A percentile compares a stretch with the other conserved stretches of the same genome.
phyloP scores from a whole-genome alignment of 805 yeast genomes.

The Hanseniaspora pseudoguilliermondii region DNA sequence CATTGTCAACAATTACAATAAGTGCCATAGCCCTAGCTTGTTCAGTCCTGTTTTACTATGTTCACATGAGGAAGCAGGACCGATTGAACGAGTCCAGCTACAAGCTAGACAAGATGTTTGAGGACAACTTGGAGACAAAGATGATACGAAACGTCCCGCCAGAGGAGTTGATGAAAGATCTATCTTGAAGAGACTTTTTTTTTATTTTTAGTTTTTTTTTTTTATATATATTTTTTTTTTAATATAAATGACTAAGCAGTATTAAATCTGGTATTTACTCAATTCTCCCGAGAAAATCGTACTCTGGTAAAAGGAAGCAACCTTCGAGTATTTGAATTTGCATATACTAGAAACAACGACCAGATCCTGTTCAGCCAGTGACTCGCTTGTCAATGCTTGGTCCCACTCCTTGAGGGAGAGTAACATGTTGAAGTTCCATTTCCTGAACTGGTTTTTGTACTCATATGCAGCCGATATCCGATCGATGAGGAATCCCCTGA shows the following conservation, averaged over 20 bases:
- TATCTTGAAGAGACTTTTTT: conserved; percentile 14
- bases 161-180: conserved; percentile 34
- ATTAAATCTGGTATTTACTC: background rate
- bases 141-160: conserved; percentile 56
- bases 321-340: background rate
- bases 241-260: no score
- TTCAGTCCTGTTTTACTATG: conserved; percentile 20
- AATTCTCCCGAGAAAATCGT: background rate
- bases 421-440: background rate
- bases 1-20: conserved; percentile 46
- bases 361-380: background rate
- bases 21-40: conserved; percentile 32
- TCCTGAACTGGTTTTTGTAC: background rate
- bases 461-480: background rate
- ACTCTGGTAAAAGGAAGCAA: background rate
- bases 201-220: conserved; percentile 4
- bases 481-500: conserved; percentile 2
- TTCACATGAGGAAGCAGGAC: conserved; percentile 28
- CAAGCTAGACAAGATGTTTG: conserved; percentile 25
- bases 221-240: background rate
- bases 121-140: conserved; percentile 48
- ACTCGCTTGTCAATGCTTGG: background rate
- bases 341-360: background rate
- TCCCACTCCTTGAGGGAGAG: conserved; percentile 3
- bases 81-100: conserved; percentile 29